Conservation (phyloP, 768 basidiomycete genomes). For the Gloeophyllum trabeum region DNA sequence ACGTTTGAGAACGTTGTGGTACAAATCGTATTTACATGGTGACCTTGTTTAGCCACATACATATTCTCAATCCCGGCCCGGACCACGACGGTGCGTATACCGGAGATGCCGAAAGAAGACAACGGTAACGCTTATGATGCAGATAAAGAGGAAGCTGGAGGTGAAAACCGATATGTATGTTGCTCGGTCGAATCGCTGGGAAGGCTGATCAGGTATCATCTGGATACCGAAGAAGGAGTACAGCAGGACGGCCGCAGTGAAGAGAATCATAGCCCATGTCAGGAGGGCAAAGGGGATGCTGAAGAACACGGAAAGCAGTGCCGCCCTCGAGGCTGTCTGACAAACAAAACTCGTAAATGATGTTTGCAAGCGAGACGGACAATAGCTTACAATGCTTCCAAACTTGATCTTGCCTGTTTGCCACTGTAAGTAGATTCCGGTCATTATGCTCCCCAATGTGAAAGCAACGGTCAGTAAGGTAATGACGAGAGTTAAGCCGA, state of each 20-base stretch:
- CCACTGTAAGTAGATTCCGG: slow-evolving; percentile 4
- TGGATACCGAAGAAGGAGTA: slow-evolving; percentile 6
- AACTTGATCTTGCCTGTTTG: not conserved
- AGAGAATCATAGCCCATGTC: slow-evolving; percentile 2
- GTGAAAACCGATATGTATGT: not conserved
- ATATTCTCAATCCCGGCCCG: too few species aligned
- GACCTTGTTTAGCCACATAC: too few species aligned
- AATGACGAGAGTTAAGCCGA: not conserved
- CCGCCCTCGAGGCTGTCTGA: not conserved
- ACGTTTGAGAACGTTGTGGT: too few species aligned
- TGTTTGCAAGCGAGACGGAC: not conserved
- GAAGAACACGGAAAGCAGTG: slow-evolving; percentile 1
- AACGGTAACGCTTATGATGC: not conserved
- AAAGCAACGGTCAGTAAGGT: slow-evolving; percentile 3
- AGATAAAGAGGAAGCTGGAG: not conserved
- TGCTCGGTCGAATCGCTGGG: not conserved
- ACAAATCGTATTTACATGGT: too few species aligned
- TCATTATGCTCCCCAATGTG: slow-evolving; percentile 5
- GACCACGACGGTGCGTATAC: too few species aligned
- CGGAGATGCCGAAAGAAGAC: not conserved
- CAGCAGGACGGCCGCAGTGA: slow-evolving; percentile 3
- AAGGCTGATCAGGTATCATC: not conserved
- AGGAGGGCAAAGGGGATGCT: slow-evolving; percentile 5
- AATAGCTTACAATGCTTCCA: not conserved
- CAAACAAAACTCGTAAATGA: not conserved